These are phyloP conservation scores for Leucaena leucocephala DNA, from an alignment of 306 rosid genomes.

Conservation along the genomic window DNA sequence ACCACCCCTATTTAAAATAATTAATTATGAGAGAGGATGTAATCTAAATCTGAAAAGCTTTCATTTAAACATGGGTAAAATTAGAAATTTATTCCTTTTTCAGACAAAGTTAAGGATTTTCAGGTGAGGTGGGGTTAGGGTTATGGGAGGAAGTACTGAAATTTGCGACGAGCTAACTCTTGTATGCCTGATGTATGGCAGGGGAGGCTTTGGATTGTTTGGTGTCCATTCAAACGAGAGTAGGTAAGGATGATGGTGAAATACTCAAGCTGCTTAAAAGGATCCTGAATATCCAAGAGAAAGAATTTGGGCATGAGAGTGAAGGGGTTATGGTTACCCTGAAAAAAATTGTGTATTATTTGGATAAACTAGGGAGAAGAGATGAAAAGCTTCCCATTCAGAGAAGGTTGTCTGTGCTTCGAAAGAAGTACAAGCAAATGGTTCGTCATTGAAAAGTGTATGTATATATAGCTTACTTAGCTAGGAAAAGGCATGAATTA, in stretches of 20 bases:
- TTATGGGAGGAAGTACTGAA: too few relatives aligned
- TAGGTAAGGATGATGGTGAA: conserved; percentile 55
- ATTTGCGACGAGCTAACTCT: too few relatives aligned
- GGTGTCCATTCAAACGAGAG: conserved; percentile 77
- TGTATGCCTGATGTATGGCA: conserved; percentile 35
- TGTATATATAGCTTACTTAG: background rate
- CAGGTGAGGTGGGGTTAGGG: too few relatives aligned
- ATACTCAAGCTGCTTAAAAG: conserved; percentile 65
- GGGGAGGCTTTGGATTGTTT: conserved; percentile 92
- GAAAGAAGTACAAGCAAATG: conserved; percentile 68
- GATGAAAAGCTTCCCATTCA: conserved; percentile 65
- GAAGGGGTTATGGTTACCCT: conserved; percentile 71
- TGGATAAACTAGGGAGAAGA: conserved; percentile 73
- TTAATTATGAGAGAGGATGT: too few relatives aligned
- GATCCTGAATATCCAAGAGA: conserved; percentile 77
- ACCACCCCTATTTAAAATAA: too few relatives aligned
- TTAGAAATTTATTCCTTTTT: too few relatives aligned
- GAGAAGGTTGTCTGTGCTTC: conserved; percentile 67
- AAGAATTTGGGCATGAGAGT: conserved; percentile 71
- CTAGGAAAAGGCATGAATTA: too few relatives aligned
- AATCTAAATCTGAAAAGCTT: too few relatives aligned
- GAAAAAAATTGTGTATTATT: conserved; percentile 66
- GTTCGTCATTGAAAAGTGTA: conserved; percentile 44
- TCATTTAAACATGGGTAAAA: too few relatives aligned
- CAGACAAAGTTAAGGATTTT: too few relatives aligned